Evolutionary conservation across 345 rosid genomes (phyloP).

Genomic region (Clausena lansium): DNA sequence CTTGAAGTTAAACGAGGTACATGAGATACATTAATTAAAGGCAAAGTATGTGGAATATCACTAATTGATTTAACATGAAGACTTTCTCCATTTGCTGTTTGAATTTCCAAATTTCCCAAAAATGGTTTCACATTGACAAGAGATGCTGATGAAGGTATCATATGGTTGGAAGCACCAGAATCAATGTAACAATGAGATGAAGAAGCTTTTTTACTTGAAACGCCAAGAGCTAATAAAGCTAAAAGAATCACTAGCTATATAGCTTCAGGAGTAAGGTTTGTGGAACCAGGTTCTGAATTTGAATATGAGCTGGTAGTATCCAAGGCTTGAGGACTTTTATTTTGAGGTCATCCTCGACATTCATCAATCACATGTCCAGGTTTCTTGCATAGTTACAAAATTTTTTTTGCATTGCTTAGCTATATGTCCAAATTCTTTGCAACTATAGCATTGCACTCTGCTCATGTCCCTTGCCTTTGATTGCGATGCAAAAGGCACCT

Average conservation of each 20-base stretch:
- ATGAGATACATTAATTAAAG: not conserved
- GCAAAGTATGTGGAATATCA: not conserved
- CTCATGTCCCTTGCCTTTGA: not conserved
- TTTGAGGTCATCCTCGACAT: not conserved
- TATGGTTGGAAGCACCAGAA: not conserved
- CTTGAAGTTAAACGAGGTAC: not conserved
- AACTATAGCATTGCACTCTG: conserved; percentile 4
- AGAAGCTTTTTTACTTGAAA: not conserved
- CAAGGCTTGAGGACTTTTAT: not conserved
- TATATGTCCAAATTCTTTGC: not conserved
- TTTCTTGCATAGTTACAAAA: not conserved
- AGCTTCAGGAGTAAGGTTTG: too few species aligned
- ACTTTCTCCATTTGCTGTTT: not conserved
- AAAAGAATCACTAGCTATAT: too few species aligned
- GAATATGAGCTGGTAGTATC: not conserved
- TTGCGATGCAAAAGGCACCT: not conserved
- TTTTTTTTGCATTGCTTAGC: not conserved
- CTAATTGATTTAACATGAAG: not conserved
- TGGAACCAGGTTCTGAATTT: too few species aligned
- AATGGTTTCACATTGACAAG: not conserved
- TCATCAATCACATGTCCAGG: not conserved
- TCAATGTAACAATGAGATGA: too few species aligned
- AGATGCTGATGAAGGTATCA: not conserved
- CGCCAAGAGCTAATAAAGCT: not conserved
- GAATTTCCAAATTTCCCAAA: not conserved